These are phyloP conservation scores for Dictyostelium intermedium DNA, from an alignment of 78 protist genomes.

Conservation along the genomic window DNA sequence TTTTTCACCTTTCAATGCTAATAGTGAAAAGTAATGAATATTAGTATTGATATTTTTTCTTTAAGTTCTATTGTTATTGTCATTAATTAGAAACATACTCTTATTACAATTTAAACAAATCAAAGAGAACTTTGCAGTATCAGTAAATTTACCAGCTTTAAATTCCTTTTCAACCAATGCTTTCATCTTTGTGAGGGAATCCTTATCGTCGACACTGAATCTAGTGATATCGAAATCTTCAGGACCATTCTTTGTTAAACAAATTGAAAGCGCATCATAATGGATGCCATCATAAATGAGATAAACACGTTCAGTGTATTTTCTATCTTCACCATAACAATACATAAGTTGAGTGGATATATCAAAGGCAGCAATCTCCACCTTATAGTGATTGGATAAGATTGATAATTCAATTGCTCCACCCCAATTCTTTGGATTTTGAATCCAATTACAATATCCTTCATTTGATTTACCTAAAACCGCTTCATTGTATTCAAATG, in stretches of 20 bases:
- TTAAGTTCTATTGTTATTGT: no score
- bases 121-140: slow-evolving; percentile 25
- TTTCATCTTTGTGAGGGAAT: background rate
- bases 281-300: slow-evolving; percentile 70
- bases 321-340: slow-evolving; percentile 68
- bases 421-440: slow-evolving; percentile 69
- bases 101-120: slow-evolving; percentile 57
- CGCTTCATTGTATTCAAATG: slow-evolving; percentile 61
- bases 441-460: slow-evolving; percentile 64
- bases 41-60: background rate
- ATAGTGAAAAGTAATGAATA: background rate
- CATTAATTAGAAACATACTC: background rate
- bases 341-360: slow-evolving; percentile 37
- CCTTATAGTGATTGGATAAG: slow-evolving; percentile 33
- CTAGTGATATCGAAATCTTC: slow-evolving; percentile 44
- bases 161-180: slow-evolving; percentile 27
- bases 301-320: slow-evolving; percentile 44
- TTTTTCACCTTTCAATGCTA: slow-evolving; percentile 53
- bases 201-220: slow-evolving; percentile 19
- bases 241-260: background rate
- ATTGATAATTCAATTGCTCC: slow-evolving; percentile 75
- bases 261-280: slow-evolving; percentile 61
- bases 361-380: slow-evolving; percentile 73
- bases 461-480: slow-evolving; percentile 33
- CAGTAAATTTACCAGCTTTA: slow-evolving; percentile 62